Evolutionary conservation across 305 asterid genomes (phyloP).

Genomic region (Plantago coronopus): DNA sequence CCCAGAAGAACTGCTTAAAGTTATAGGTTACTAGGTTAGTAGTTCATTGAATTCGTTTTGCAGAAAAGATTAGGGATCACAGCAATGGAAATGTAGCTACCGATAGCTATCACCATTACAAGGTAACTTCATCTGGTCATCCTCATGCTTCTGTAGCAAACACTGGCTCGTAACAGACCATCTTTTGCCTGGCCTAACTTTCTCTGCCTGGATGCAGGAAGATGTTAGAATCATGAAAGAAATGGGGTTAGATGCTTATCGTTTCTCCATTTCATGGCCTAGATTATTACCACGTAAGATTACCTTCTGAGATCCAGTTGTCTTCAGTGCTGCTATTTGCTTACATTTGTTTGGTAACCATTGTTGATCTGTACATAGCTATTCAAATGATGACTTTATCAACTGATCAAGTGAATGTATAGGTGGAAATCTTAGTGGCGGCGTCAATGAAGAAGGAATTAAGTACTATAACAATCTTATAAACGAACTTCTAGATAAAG

Average conservation of each 20-base stretch:
- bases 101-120: constrained; percentile 48
- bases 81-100: constrained; percentile 44
- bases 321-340: neutral
- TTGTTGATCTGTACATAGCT: no score
- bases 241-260: constrained; percentile 45
- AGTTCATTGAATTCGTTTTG: neutral
- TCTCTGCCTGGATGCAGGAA: constrained; percentile 32
- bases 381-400: neutral
- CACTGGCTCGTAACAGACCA: neutral
- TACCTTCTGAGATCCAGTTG: constrained; percentile 28
- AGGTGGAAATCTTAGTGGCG: constrained; percentile 26
- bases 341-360: no score
- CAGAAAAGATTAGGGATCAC: constrained; percentile 35
- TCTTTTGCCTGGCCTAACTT: neutral
- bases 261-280: constrained; percentile 60
- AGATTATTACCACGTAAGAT: constrained; percentile 56
- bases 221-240: constrained; percentile 39
- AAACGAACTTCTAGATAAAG: constrained; percentile 20
- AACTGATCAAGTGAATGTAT: neutral
- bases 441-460: constrained; percentile 29
- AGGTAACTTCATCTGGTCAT: constrained; percentile 22
- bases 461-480: constrained; percentile 26
- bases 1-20: no score
- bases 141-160: neutral
- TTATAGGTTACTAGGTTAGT: neutral